phyloP scores from a whole-genome alignment of 2,329 filamentous ascomycete species.

The Rutstroemia sp. region DNA sequence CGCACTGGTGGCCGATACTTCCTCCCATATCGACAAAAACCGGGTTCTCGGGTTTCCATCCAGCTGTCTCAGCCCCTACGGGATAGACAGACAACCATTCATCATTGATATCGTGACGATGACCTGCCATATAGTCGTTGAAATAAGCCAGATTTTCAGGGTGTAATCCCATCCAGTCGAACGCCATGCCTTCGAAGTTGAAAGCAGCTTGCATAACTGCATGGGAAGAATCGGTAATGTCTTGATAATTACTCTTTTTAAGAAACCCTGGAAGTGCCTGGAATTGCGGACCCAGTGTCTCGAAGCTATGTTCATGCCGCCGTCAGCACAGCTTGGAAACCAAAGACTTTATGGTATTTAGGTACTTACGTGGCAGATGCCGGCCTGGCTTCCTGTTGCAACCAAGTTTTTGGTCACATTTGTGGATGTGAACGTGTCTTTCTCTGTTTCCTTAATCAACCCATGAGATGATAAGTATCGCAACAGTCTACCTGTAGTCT shows the following conservation, averaged over 20 bases:
- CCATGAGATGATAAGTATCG: not conserved
- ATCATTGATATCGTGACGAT: not conserved
- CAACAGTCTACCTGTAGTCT: not conserved
- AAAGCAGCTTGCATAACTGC: not conserved
- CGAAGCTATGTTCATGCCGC: not conserved
- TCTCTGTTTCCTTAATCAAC: not conserved
- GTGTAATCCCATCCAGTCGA: not conserved
- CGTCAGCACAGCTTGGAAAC: too few relatives aligned
- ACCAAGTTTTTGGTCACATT: not conserved
- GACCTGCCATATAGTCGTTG: not conserved
- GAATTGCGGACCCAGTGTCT: not conserved
- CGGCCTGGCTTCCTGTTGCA: not conserved
- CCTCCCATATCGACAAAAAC: constrained; percentile 37
- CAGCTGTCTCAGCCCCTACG: not conserved
- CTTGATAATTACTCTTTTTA: not conserved
- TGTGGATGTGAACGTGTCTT: not conserved
- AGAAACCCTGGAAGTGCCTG: not conserved
- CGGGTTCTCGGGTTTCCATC: not conserved
- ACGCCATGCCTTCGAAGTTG: not conserved
- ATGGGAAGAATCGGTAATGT: not conserved
- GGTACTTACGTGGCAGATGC: not conserved
- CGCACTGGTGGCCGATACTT: constrained; percentile 33
- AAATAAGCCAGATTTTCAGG: not conserved
- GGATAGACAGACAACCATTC: not conserved
- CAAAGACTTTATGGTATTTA: too few relatives aligned